Percentiles rank a stretch among this genome's conserved stretches.
Conservation (phyloP, 495 filamentous ascomycete species). For the Aspergillus sparsus region DNA sequence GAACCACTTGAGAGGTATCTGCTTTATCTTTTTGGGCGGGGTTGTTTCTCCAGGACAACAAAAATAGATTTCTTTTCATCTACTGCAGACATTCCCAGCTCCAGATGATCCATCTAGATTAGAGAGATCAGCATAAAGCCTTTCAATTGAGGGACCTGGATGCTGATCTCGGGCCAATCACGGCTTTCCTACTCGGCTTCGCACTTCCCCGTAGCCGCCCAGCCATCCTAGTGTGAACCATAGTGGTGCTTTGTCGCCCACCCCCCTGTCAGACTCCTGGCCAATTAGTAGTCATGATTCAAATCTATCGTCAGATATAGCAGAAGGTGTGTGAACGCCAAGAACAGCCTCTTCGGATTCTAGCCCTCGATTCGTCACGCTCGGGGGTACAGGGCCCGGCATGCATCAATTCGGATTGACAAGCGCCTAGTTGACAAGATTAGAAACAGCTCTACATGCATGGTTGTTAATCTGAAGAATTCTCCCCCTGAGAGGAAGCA, state of each 20-base stretch:
- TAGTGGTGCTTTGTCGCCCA: neutral
- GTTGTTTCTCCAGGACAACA: neutral
- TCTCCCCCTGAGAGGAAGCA: slow-evolving; percentile 7
- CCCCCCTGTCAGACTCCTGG: neutral
- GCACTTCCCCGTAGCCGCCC: slow-evolving; percentile 18
- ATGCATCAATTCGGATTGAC: slow-evolving; percentile 10
- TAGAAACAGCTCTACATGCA: slow-evolving; percentile 16
- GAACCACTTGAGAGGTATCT: too few relatives aligned
- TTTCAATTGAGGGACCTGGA: neutral
- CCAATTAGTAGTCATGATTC: slow-evolving; percentile 6
- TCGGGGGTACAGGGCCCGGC: neutral
- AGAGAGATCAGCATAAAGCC: neutral
- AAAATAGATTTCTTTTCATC: slow-evolving; percentile 1
- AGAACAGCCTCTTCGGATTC: neutral
- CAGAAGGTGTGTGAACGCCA: slow-evolving; percentile 10
- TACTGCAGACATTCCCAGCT: neutral
- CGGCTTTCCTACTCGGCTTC: neutral
- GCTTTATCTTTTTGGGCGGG: too few relatives aligned
- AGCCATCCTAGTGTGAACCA: neutral
- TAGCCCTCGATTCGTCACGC: slow-evolving; percentile 1
- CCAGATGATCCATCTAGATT: neutral
- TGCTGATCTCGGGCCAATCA: slow-evolving; percentile 8
- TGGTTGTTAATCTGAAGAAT: slow-evolving; percentile 8
- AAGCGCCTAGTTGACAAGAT: slow-evolving; percentile 19
- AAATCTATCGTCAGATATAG: neutral